Conservation (phyloP, 1,139 yeast genomes). For the Pichia sp. region DNA sequence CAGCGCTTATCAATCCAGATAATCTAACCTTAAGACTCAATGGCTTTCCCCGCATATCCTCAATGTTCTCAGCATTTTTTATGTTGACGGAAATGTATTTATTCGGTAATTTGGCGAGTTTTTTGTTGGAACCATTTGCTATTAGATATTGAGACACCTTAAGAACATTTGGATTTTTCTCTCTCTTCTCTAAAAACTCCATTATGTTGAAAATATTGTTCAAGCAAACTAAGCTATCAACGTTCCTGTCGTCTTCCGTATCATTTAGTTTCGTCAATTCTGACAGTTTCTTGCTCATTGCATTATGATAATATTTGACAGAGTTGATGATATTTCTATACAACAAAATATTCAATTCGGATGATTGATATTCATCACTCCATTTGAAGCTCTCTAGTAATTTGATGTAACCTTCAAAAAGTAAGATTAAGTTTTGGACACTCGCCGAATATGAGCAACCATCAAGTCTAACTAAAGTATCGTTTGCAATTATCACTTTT, state of each 20-base stretch:
- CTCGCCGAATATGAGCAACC: constrained; percentile 28
- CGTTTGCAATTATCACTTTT: constrained; percentile 22
- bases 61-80: constrained; percentile 66
- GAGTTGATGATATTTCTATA: constrained; percentile 24
- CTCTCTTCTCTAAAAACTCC: constrained; percentile 16
- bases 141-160: constrained; percentile 32
- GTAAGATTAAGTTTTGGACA: constrained; percentile 26
- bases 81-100: constrained; percentile 38
- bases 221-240: constrained; percentile 27
- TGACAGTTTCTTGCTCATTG: constrained; percentile 19
- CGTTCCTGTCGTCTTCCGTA: constrained; percentile 15
- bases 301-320: constrained; percentile 21
- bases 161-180: constrained; percentile 12
- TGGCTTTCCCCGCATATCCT: constrained; percentile 46
- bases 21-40: constrained; percentile 68
- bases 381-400: constrained; percentile 28
- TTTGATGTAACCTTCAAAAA: constrained; percentile 28
- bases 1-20: constrained; percentile 64
- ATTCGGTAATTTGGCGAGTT: constrained; percentile 11
- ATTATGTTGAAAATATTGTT: constrained; percentile 27
- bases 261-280: constrained; percentile 18
- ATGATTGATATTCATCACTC: constrained; percentile 24
- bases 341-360: constrained; percentile 23
- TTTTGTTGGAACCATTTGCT: constrained; percentile 9
- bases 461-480: constrained; percentile 21